Evolutionary conservation across 257 asterid genomes (phyloP), one percentile per base, ranked within the genome.

Genomic region (Mentha longifolia): DNA sequence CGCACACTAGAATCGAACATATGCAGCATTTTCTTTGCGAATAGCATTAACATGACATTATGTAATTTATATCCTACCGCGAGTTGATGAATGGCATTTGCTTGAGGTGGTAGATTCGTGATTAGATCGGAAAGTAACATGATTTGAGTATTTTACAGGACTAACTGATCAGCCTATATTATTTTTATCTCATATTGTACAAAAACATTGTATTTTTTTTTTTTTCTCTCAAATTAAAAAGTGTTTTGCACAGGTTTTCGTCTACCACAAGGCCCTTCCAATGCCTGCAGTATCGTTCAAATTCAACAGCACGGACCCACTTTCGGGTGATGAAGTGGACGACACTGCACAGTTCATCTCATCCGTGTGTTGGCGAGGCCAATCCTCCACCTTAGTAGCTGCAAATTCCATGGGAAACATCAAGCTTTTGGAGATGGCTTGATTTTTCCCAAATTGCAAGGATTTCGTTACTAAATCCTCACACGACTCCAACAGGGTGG

Each of bases 321-420:
- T 82, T 3, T 87, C 93, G 6, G 94, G 90, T 8, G 96, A 88
- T 57, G 95, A 85, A 70, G 85, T 79, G 67, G 97, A 88, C 39
- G 96, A 88, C 71, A 33, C 87, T 30, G 83, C 95, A 58, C 98
- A 88, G 75, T 95, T 95, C 76, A 89, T 89, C 80, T 95, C 99
- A 31, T 89, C 98, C 8, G 96, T 92, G 16, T 92, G 98, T 74
- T 95, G 99, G 99, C 95, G 89, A 0, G 91, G 96, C 51, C 96
- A 92, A 58, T 85, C 98, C 3, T 78, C 96, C 59, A 85, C 96
- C 76, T 83, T 92, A 77, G 93, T 95, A 47, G 98, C 99, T 51
- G 98, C 98, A 15, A 92, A 95, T 76, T 95, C 99, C 55, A 77
- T 89, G 88, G 99, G 99, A 45, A 89, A 95, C 60, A 82, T 95